Conservation (phyloP, 2,329 filamentous ascomycete species). For the Aureobasidium subglaciale region DNA sequence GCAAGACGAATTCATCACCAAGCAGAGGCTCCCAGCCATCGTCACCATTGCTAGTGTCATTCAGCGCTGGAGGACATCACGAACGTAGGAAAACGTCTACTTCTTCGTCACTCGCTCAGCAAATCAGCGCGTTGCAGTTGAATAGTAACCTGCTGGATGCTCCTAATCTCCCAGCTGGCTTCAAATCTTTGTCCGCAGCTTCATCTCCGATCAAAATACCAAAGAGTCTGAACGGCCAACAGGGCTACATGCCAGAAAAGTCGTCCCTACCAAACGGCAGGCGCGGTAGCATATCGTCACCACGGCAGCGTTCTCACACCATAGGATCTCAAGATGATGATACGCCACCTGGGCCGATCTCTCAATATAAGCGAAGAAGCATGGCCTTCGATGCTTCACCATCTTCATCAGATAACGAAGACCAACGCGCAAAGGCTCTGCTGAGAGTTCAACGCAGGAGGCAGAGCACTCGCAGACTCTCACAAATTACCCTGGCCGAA, state of each 20-base stretch:
- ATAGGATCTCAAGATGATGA: constrained; percentile 92
- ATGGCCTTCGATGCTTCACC: constrained; percentile 95
- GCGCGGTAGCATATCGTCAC: constrained; percentile 38
- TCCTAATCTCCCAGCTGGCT: constrained; percentile 49
- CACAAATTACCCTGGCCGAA: constrained; percentile 79
- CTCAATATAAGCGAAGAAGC: constrained; percentile 73
- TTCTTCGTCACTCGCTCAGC: constrained; percentile 75
- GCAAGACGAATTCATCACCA: constrained; percentile 77
- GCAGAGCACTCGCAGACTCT: constrained; percentile 92
- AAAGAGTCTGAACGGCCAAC: constrained; percentile 40
- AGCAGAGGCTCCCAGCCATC: constrained; percentile 77
- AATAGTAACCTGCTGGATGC: constrained; percentile 61
- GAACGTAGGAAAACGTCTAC: constrained; percentile 88
- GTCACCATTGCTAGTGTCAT: constrained; percentile 91
- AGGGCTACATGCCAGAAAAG: constrained; percentile 42
- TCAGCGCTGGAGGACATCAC: constrained; percentile 73
- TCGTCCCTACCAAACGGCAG: constrained; percentile 25
- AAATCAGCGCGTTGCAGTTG: constrained; percentile 61
- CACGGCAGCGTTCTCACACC: constrained; percentile 77
- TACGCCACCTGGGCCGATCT: constrained; percentile 57
- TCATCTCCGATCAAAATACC: constrained; percentile 48
- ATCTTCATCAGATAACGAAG: constrained; percentile 95
- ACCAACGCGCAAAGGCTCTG: constrained; percentile 81
- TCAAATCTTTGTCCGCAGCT: constrained; percentile 44
- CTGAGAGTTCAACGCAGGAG: constrained; percentile 86